Base-by-base conservation (phyloP, 1,284 basidiomycete genomes). In the Schizophyllum commune region DNA sequence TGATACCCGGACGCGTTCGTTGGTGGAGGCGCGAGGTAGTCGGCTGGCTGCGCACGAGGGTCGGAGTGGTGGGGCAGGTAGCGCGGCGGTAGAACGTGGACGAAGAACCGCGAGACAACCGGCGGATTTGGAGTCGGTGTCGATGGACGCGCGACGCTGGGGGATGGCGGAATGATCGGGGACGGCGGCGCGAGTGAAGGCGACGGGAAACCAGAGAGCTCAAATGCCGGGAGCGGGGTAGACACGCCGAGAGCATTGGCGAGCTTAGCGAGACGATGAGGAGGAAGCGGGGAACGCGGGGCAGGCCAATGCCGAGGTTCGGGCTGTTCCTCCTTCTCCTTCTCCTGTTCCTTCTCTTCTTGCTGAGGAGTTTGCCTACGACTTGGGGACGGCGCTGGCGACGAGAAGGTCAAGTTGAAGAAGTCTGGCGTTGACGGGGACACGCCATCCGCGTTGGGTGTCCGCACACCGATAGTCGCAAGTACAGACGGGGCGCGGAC, bases 211-310 rank as follows among this genome's bases (percentile, higher is more conserved):
- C 61, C 68, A 58, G 65, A 73, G 68, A 58, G 71, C 62, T 78
- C 75, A 34, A 76, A 75, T 34, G 79, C 75, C 7, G 89, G 90
- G 54, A 88, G 71, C 0, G 89, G 89, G 0, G 85, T 86, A 1
- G 88, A 80, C 32, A 92, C 83, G 59, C 90, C 90, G 53, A 92
- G 82, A 1, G 91, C 90, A 68, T 92, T 92, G 22, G 89, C 90
- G 34, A 92, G 78, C 66, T 88, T 89, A 53, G 89, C 91, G 5
- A 92, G 81, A 15, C 86, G 79, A 67, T 88, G 81, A 11, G 91
- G 89, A 5, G 89, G 73, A 13, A 92, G 76, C 3, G 90, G 90
- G 39, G 85, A 73, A 66, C 83, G 85, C 62, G 88, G 88, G 19
- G 82, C 82, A 5, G 75, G 75, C 86, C 86, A 87, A 68, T 75